Evolutionary conservation across 1,284 basidiomycete species (phyloP).

Genomic region (Vanrija pseudolonga): DNA sequence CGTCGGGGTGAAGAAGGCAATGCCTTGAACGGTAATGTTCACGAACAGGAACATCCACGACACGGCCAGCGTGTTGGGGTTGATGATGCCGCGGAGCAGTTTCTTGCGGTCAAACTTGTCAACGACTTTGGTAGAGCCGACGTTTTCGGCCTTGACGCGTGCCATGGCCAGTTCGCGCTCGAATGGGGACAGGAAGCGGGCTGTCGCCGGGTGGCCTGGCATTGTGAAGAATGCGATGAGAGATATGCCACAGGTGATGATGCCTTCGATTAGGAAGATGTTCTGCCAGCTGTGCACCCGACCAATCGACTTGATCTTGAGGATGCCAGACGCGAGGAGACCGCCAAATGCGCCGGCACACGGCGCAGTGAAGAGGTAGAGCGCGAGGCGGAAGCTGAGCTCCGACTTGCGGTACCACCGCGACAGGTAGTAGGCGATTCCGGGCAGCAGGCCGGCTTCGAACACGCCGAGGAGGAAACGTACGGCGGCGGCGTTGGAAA

Average conservation of each 20-base stretch:
- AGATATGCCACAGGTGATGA: conserved; percentile 31
- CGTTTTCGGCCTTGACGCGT: conserved; percentile 26
- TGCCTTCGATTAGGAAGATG: conserved; percentile 33
- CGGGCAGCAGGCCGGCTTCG: conserved; percentile 34
- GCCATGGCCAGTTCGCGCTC: conserved; percentile 25
- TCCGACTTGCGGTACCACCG: conserved; percentile 18
- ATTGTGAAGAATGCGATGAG: conserved; percentile 26
- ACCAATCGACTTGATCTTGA: conserved; percentile 20
- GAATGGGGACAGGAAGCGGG: conserved; percentile 21
- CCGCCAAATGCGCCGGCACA: conserved; percentile 18
- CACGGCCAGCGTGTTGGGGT: conserved; percentile 25
- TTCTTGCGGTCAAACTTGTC: conserved; percentile 12
- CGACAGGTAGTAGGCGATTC: conserved; percentile 32
- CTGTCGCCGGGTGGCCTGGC: conserved; percentile 25
- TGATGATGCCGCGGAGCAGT: conserved; percentile 15
- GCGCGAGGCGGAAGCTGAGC: conserved; percentile 13
- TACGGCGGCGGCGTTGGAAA: conserved; percentile 10
- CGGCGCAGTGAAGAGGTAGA: conserved; percentile 13
- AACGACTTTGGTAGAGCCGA: conserved; percentile 18
- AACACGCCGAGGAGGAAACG: conserved; percentile 36
- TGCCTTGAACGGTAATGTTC: conserved; percentile 36
- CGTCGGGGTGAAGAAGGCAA: conserved; percentile 32
- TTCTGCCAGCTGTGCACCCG: conserved; percentile 17
- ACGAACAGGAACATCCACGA: conserved; percentile 46
- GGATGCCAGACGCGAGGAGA: conserved; percentile 18